Percentiles rank a stretch among this genome's conserved stretches.
phyloP scores from a whole-genome alignment of 352 stramenopile genomes.

The Pythium periplocum region DNA sequence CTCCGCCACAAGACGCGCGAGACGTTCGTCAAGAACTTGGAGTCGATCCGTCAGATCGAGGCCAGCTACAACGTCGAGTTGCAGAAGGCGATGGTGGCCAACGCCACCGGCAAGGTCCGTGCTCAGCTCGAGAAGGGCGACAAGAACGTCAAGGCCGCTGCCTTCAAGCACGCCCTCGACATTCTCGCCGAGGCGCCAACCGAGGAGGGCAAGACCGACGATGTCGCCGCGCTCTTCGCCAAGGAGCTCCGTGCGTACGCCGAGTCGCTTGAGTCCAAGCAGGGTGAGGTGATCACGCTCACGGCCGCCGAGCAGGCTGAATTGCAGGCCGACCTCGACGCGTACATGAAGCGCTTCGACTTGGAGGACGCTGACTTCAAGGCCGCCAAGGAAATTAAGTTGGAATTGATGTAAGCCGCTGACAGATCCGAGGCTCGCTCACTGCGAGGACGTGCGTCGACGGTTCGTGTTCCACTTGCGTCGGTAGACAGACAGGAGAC shows the following conservation, averaged over 20 bases:
- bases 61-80: constrained; percentile 76
- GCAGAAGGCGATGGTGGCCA: constrained; percentile 78
- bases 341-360: constrained; percentile 85
- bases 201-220: constrained; percentile 78
- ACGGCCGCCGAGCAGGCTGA: constrained; percentile 72
- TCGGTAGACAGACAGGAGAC: too few relatives aligned
- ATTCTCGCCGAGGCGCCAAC: constrained; percentile 62
- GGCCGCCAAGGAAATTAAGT: constrained; percentile 80
- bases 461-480: not conserved
- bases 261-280: constrained; percentile 66
- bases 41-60: constrained; percentile 82
- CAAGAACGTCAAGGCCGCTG: constrained; percentile 80
- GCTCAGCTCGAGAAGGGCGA: constrained; percentile 68
- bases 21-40: constrained; percentile 84
- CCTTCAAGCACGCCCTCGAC: constrained; percentile 83
- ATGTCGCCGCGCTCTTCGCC: constrained; percentile 73
- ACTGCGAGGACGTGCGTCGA: not conserved
- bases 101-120: constrained; percentile 70
- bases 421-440: not conserved
- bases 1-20: constrained; percentile 85
- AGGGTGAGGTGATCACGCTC: constrained; percentile 74
- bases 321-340: constrained; percentile 77
- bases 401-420: constrained; percentile 74
- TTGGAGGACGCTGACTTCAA: constrained; percentile 76
- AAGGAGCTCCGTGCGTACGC: constrained; percentile 83